Conservation (phyloP, 2,329 filamentous ascomycete species). For the Tolypocladium capitatum region DNA sequence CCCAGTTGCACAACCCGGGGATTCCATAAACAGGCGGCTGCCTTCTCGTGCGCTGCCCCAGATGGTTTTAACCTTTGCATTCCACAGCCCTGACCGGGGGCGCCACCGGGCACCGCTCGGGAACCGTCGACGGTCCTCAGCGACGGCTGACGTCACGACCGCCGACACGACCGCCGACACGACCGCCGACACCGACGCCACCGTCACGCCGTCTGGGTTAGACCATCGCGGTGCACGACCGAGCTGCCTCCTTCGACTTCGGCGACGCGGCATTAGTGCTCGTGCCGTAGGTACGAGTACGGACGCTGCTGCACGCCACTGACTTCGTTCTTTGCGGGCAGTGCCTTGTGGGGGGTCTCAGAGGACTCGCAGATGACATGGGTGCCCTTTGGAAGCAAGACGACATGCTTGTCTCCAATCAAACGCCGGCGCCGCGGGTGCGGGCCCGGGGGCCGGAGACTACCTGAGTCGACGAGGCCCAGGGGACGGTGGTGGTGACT, state of each 20-base stretch:
- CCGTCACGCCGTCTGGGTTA: not conserved
- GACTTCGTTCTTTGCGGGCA: not conserved
- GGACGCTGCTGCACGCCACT: not conserved
- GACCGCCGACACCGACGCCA: too few species aligned
- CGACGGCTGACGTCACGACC: not conserved
- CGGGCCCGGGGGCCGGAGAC: constrained; percentile 13
- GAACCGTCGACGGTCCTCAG: not conserved
- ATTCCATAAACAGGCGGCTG: not conserved
- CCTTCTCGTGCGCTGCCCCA: not conserved
- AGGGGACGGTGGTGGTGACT: not conserved
- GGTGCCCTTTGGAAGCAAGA: constrained; percentile 14
- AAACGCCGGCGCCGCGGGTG: constrained; percentile 6
- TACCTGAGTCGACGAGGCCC: constrained; percentile 11
- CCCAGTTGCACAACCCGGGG: not conserved
- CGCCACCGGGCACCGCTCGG: not conserved
- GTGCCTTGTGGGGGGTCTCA: not conserved
- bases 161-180: too few species aligned
- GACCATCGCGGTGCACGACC: not conserved
- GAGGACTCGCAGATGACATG: constrained; percentile 8
- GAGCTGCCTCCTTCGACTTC: not conserved
- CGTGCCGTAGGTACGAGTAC: not conserved
- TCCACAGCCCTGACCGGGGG: not conserved
- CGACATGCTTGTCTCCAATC: constrained; percentile 16
- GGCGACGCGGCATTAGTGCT: not conserved
- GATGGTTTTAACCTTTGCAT: not conserved